A percentile compares a stretch with the other conserved stretches of the same genome.
Evolutionary conservation across 2,329 filamentous ascomycete genomes (phyloP).

Genomic region (Neoscytalidium dimidiatum): DNA sequence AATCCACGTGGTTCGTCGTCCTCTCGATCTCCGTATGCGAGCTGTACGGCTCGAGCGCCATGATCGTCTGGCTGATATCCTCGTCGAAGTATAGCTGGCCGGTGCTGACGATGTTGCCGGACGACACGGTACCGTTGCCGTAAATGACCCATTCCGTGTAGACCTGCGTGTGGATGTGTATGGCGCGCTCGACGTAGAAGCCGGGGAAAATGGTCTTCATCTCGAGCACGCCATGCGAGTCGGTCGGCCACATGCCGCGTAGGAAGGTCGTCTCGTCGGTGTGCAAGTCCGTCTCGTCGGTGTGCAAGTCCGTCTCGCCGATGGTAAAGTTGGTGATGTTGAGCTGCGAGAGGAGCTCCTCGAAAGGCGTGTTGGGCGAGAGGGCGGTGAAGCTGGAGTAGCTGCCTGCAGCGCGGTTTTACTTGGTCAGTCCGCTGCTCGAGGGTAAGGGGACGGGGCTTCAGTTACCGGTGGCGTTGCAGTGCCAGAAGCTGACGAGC

Average conservation of each 20-base stretch:
- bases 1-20: conserved; percentile 33
- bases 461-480: conserved; percentile 23
- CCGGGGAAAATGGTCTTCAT: conserved; percentile 30
- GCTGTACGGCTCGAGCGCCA: conserved; percentile 37
- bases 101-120: conserved; percentile 31
- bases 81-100: conserved; percentile 39
- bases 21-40: conserved; percentile 39
- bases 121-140: conserved; percentile 33
- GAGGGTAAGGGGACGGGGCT: neutral
- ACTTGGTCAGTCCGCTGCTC: neutral
- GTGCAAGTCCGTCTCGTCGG: conserved; percentile 28
- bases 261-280: conserved; percentile 33
- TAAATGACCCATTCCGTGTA: conserved; percentile 27
- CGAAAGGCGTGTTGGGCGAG: conserved; percentile 16
- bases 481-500: conserved; percentile 40
- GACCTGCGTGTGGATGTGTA: conserved; percentile 28
- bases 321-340: conserved; percentile 27
- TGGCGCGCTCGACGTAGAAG: conserved; percentile 28
- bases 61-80: conserved; percentile 30
- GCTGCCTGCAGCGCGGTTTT: conserved; percentile 20
- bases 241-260: conserved; percentile 32
- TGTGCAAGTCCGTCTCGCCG: conserved; percentile 26
- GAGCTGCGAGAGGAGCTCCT: conserved; percentile 29
- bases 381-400: conserved; percentile 33
- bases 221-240: conserved; percentile 29